phyloP scores from a whole-genome alignment of 2,329 filamentous ascomycete genomes.

The Fusarium beomiforme region DNA sequence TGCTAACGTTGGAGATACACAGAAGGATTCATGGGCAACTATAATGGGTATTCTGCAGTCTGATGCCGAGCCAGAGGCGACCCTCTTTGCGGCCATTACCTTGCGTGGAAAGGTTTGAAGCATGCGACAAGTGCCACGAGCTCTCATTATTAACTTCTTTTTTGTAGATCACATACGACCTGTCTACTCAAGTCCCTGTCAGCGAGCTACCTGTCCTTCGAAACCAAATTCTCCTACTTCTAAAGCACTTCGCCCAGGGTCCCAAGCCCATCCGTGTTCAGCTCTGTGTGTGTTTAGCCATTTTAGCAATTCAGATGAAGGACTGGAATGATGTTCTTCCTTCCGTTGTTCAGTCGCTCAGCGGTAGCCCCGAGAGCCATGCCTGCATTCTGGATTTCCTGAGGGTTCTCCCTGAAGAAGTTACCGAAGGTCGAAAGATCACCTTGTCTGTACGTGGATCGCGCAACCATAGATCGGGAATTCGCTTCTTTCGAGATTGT shows the following conservation, averaged over 20 bases:
- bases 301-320: conserved; percentile 95
- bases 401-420: conserved; percentile 96
- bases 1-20: conserved; percentile 32
- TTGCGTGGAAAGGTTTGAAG: conserved; percentile 89
- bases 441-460: conserved; percentile 95
- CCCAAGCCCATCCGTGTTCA: conserved; percentile 89
- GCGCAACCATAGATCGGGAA: conserved; percentile 58
- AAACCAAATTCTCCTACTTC: conserved; percentile 82
- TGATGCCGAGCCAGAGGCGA: conserved; percentile 81
- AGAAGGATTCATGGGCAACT: conserved; percentile 91
- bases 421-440: conserved; percentile 99
- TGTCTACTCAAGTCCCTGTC: conserved; percentile 82
- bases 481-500: conserved; percentile 47
- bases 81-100: conserved; percentile 95
- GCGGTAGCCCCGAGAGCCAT: conserved; percentile 79
- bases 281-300: conserved; percentile 93
- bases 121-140: neutral
- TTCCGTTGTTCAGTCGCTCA: conserved; percentile 81
- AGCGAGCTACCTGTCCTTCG: conserved; percentile 80
- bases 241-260: conserved; percentile 83
- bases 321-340: conserved; percentile 93
- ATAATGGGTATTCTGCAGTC: conserved; percentile 89
- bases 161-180: conserved; percentile 92
- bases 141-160: neutral
- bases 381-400: conserved; percentile 95